phyloP scores from a whole-genome alignment of 1,284 basidiomycete species.

The Boletellus deceptivus region DNA sequence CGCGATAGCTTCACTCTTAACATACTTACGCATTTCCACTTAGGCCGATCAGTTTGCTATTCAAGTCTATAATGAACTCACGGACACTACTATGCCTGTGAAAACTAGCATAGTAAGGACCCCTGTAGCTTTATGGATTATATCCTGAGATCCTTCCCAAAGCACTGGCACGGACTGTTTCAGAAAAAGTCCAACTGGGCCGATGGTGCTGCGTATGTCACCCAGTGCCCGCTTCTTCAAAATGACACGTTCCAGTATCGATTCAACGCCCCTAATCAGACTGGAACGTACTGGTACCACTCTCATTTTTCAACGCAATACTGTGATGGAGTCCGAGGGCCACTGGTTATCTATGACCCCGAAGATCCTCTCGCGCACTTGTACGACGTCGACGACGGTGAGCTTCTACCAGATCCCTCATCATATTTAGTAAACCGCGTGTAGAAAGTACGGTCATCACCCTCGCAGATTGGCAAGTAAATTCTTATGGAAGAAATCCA shows the following conservation, averaged over 20 bases:
- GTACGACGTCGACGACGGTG: constrained; percentile 42
- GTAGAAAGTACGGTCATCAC: constrained; percentile 33
- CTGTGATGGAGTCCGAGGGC: constrained; percentile 44
- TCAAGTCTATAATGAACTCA: constrained; percentile 32
- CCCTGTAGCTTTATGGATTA: background rate
- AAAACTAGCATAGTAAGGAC: constrained; percentile 34
- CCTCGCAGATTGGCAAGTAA: constrained; percentile 29
- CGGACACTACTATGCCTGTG: constrained; percentile 29
- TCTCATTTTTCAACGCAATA: constrained; percentile 29
- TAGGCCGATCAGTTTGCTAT: constrained; percentile 21
- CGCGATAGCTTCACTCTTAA: background rate
- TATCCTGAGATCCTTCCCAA: background rate
- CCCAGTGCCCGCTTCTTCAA: constrained; percentile 34
- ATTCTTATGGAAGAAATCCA: background rate
- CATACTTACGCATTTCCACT: background rate
- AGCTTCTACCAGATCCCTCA: constrained; percentile 21
- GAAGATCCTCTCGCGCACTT: constrained; percentile 30
- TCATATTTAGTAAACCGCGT: constrained; percentile 34
- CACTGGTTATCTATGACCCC: constrained; percentile 34
- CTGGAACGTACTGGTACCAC: constrained; percentile 35
- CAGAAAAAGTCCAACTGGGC: constrained; percentile 21
- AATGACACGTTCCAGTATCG: constrained; percentile 22
- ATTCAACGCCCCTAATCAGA: constrained; percentile 26
- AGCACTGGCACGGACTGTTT: constrained; percentile 35
- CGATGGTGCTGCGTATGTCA: constrained; percentile 28